Base-by-base conservation (phyloP, 2,329 filamentous ascomycete species). In the Monilinia laxa region DNA sequence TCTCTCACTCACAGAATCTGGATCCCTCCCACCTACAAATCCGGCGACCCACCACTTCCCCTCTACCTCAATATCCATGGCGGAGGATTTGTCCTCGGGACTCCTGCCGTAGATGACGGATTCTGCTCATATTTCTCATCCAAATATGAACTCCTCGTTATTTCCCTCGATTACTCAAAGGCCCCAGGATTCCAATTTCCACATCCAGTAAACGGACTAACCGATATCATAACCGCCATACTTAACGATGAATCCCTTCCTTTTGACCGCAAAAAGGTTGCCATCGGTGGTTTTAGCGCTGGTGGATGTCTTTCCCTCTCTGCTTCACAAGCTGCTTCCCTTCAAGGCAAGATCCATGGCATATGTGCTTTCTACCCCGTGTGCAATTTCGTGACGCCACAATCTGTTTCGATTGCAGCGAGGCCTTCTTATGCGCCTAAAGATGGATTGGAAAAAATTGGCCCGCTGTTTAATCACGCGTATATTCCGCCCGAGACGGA, bases 101-200 rank as follows among this genome's bases (percentile, higher is more conserved):
- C 77, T 16, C 78, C 82, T 0, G 67, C 74, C 52, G 73, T 80
- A 52, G 81, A 83, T 70, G 81, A 84, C 72, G 70, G 70, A 20
- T 83, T 82, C 76, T 82, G 80, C 73, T 73, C 72, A 45, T 68
- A 71, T 63, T 82, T 83, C 69, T 77, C 81, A 51, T 74, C 78
- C 57, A 69, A 72, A 2, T 76, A 80, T 63, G 70, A 73, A 54
- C 77, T 80, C 68, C 72, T 83, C 11, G 81, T 84, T 23, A 72
- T 84, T 16, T 79, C 78, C 16, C 76, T 85, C 25, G 77, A 82
- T 70, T 85, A 85, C 75, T 74, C 75, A 71, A 83, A 83, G 71
- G 79, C 81, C 0, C 83, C 83, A 0, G 70, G 72, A 10, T 70
- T 73, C 16, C 78, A 77, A 9, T 85, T 83, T 71, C 83, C 83